phyloP scores from a whole-genome alignment of 2,329 filamentous ascomycete species.

The Arthrobotrys iridis region DNA sequence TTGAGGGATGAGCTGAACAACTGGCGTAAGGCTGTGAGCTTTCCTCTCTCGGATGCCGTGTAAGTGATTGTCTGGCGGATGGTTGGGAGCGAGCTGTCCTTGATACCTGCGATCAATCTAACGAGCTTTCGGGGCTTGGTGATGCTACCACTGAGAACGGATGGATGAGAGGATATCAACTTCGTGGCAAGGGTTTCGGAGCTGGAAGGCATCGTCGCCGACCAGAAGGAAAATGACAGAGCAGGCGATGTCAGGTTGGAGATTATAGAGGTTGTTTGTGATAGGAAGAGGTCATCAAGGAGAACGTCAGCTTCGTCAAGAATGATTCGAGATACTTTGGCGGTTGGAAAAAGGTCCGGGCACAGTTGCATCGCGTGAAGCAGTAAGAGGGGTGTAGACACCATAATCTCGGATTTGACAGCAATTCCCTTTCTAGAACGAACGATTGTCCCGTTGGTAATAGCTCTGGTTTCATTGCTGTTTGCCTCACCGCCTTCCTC shows the following conservation, averaged over 20 bases:
- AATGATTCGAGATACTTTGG: conserved; percentile 77
- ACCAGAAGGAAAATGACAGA: conserved; percentile 87
- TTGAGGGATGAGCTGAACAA: conserved; percentile 75
- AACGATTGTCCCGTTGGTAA: conserved; percentile 39
- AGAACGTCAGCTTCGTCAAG: conserved; percentile 96
- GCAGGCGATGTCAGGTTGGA: conserved; percentile 66
- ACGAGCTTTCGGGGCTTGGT: conserved; percentile 69
- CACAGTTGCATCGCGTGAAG: conserved; percentile 73
- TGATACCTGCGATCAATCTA: conserved; percentile 91
- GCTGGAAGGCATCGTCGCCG: conserved; percentile 94
- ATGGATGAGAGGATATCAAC: conserved; percentile 61
- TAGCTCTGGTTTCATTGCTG: conserved; percentile 60
- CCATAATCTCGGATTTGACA: conserved; percentile 80
- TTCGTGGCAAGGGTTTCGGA: conserved; percentile 80
- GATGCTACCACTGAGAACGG: conserved; percentile 42
- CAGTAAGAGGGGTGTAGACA: conserved; percentile 81
- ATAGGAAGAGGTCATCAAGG: conserved; percentile 86
- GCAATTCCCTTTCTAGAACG: conserved; percentile 60
- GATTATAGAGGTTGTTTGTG: conserved; percentile 79
- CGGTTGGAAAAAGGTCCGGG: conserved; percentile 65
- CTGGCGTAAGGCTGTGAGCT: conserved; percentile 88
- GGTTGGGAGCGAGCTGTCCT: conserved; percentile 93
- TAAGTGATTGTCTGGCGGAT: conserved; percentile 89
- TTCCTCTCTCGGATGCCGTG: conserved; percentile 90
- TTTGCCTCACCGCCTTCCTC: conserved; percentile 60